Evolutionary conservation across 495 filamentous ascomycete species (phyloP), one percentile per base, ranked within the genome.

Genomic region (Entonaema liquescens): DNA sequence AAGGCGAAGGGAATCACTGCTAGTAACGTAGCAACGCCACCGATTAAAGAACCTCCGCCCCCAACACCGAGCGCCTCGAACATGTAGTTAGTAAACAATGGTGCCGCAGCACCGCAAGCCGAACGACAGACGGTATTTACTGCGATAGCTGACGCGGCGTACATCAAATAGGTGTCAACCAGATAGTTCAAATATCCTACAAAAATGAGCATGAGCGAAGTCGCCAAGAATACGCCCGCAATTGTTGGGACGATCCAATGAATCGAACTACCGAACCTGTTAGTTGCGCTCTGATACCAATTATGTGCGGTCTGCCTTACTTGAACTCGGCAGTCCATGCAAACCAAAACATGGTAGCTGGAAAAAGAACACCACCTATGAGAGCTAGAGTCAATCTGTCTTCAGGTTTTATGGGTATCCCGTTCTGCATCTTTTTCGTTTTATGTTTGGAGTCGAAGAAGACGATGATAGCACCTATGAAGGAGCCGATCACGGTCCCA

Each of bases 21-120:
- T 7, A 86, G 73, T 26, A 83, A 40, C 7, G 70, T 53, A 19
- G 82, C 83, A 2, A 85, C 77, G 11, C 82, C 83, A 0, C 78
- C 83, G 40, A 86, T 79, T 40, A 86, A 70, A 5, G 79, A 81
- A 0, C 83, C 84, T 26, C 83, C 84, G 2, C 83, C 83, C 11
- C 83, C 84, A 17, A 87, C 79, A 1, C 85, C 84, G 0, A 81
- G 67, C 19, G 76, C 75, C 47, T 75, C 62, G 53, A 79, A 81
- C 90, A 93, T 91, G 47, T 92, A 85, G 17, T 83, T 84, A 0
- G 88, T 87, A 76, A 93, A 94, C 5, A 93, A 80, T 0, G 88
- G 88, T 25, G 88, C 79, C 2, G 83, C 79, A 1, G 89, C 89
- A 2, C 88, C 91, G 38, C 87, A 82, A 13, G 88, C 83, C 42